Percentiles rank a stretch among this genome's conserved stretches.
Evolutionary conservation across 2,329 filamentous ascomycete species (phyloP).

Genomic region (Ophiosphaerella narmari): DNA sequence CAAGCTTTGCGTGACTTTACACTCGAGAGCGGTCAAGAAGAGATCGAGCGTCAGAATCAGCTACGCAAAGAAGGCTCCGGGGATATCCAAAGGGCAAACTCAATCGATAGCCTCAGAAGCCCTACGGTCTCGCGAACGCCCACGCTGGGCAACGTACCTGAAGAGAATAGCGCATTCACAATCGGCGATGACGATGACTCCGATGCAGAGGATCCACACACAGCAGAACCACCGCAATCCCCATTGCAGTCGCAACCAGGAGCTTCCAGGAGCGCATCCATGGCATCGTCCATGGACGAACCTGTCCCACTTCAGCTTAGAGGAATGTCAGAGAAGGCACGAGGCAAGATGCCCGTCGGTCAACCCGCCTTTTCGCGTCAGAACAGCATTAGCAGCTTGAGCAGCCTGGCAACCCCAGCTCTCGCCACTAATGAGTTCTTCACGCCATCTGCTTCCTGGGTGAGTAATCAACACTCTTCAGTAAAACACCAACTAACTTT

Average conservation of each 20-base stretch:
- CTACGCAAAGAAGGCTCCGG: constrained; percentile 64
- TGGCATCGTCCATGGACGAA: constrained; percentile 72
- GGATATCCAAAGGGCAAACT: constrained; percentile 58
- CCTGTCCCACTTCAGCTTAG: constrained; percentile 80
- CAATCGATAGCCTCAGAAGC: constrained; percentile 70
- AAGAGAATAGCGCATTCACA: constrained; percentile 80
- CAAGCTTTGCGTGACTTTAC: constrained; percentile 86
- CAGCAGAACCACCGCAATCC: constrained; percentile 45
- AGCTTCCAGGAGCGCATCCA: constrained; percentile 68
- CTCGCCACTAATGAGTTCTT: constrained; percentile 67
- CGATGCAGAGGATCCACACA: constrained; percentile 60
- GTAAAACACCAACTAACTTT: constrained; percentile 23
- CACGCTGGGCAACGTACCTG: constrained; percentile 69
- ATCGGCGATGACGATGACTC: constrained; percentile 79
- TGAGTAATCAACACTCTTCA: constrained; percentile 38
- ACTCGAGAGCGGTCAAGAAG: constrained; percentile 86
- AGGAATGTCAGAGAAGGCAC: constrained; percentile 95
- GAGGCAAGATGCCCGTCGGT: constrained; percentile 91
- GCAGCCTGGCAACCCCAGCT: constrained; percentile 64
- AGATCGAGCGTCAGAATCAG: constrained; percentile 80
- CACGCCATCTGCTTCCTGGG: constrained; percentile 77
- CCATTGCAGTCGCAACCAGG: constrained; percentile 36
- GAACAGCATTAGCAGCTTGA: constrained; percentile 84
- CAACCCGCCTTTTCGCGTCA: constrained; percentile 83
- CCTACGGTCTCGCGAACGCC: constrained; percentile 62